Evolutionary conservation across 495 filamentous ascomycete genomes (phyloP).

Genomic region (Cercophora newfieldiana): DNA sequence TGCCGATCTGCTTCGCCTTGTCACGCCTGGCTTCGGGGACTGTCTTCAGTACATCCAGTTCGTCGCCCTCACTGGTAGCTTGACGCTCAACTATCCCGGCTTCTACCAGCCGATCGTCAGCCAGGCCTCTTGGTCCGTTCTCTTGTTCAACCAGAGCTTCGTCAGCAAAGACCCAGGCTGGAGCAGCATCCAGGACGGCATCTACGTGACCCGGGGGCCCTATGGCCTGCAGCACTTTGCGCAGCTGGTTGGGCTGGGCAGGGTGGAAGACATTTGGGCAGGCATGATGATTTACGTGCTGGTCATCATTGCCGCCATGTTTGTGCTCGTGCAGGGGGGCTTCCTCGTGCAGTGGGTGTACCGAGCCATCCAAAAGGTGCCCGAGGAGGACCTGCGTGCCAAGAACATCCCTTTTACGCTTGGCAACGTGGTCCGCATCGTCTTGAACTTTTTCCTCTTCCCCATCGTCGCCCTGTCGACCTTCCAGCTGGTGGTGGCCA

Average conservation of each 20-base stretch:
- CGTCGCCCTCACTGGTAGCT: conserved; percentile 78
- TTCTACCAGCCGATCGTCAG: conserved; percentile 91
- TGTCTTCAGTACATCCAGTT: conserved; percentile 98
- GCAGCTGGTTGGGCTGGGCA: conserved; percentile 80
- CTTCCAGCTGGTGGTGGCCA: conserved; percentile 84
- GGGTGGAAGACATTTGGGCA: conserved; percentile 83
- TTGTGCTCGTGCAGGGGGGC: conserved; percentile 73
- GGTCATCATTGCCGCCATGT: conserved; percentile 65
- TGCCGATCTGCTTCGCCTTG: conserved; percentile 83
- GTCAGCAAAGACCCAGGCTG: conserved; percentile 64
- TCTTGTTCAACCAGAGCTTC: conserved; percentile 94
- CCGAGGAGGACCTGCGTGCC: conserved; percentile 80
- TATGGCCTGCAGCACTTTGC: conserved; percentile 79
- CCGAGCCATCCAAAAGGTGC: conserved; percentile 65
- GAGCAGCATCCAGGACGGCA: conserved; percentile 72
- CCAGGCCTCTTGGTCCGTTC: conserved; percentile 78
- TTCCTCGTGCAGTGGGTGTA: conserved; percentile 76
- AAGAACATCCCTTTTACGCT: conserved; percentile 94
- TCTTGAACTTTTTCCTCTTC: conserved; percentile 88
- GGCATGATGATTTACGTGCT: conserved; percentile 86
- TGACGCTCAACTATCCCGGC: conserved; percentile 87
- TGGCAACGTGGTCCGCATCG: conserved; percentile 82
- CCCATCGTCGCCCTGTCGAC: conserved; percentile 83
- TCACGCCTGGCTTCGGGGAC: conserved; percentile 95
- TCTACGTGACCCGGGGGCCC: conserved; percentile 69